Evolutionary conservation across 352 stramenopile genomes (phyloP).

Genomic region (Globisporangium yorkense): DNA sequence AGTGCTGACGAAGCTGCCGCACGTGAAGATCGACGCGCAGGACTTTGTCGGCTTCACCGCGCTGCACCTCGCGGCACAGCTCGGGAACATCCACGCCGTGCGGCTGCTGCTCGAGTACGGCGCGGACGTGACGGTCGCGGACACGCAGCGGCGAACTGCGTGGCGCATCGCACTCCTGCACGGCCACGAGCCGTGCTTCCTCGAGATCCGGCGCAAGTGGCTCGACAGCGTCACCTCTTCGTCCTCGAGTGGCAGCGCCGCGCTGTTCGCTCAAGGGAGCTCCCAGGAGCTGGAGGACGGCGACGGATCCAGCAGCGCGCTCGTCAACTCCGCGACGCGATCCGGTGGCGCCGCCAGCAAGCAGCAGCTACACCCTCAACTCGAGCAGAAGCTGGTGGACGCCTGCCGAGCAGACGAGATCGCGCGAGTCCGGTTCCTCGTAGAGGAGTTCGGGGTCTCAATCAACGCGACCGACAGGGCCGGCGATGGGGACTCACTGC

Average conservation of each 20-base stretch:
- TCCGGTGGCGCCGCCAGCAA: background rate
- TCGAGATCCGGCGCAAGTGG: conserved; percentile 66
- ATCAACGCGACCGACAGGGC: conserved; percentile 23
- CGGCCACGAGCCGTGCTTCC: conserved; percentile 48
- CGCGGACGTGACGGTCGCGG: conserved; percentile 37
- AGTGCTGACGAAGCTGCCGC: conserved; percentile 27
- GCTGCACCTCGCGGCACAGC: conserved; percentile 43
- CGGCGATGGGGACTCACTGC: conserved; percentile 15
- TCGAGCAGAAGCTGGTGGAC: conserved; percentile 21
- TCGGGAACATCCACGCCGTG: conserved; percentile 36
- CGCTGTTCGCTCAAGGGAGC: background rate
- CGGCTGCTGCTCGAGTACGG: conserved; percentile 35
- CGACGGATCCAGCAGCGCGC: conserved; percentile 4
- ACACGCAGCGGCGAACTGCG: conserved; percentile 38
- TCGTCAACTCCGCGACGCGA: conserved; percentile 12
- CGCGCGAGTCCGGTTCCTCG: conserved; percentile 22
- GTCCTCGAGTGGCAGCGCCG: background rate
- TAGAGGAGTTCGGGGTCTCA: conserved; percentile 33
- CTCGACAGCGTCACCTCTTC: conserved; percentile 15
- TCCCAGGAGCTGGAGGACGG: conserved; percentile 4
- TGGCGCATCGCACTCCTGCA: conserved; percentile 53
- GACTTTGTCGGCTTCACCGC: conserved; percentile 56
- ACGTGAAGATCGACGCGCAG: conserved; percentile 31
- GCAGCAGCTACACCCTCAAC: conserved; percentile 24
- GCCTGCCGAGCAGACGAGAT: conserved; percentile 20